A percentile compares a stretch with the other conserved stretches of the same genome.
Conservation (phyloP, 345 rosid genomes). For the Citrus glauca region DNA sequence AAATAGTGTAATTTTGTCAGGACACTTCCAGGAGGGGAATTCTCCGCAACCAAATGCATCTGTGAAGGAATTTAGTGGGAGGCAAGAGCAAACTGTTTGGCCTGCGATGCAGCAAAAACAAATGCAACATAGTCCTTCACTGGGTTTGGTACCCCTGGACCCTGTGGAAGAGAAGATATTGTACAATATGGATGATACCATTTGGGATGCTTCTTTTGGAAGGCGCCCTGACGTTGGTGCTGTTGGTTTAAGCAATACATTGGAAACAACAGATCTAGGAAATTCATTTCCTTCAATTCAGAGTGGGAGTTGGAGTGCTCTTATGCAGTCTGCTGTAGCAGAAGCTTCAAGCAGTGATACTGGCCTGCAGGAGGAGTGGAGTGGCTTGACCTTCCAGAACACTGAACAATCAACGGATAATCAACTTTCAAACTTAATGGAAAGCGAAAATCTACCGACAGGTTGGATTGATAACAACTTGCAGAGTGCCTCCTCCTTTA, state of each 20-base stretch:
- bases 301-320: slow-evolving; percentile 97
- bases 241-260: slow-evolving; percentile 40
- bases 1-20: slow-evolving; percentile 27
- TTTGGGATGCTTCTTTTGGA: slow-evolving; percentile 47
- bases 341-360: slow-evolving; percentile 77
- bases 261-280: slow-evolving; percentile 37
- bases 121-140: slow-evolving; percentile 28
- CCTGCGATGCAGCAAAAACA: slow-evolving; percentile 37
- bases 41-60: slow-evolving; percentile 25
- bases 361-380: slow-evolving; percentile 67
- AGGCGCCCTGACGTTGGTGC: slow-evolving; percentile 32
- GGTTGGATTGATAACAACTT: slow-evolving; percentile 45
- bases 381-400: slow-evolving; percentile 57
- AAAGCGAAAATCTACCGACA: slow-evolving; percentile 45
- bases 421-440: slow-evolving; percentile 39
- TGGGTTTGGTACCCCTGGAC: slow-evolving; percentile 57
- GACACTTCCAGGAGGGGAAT: slow-evolving; percentile 29
- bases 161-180: slow-evolving; percentile 81
- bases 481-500: slow-evolving; percentile 37
- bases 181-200: slow-evolving; percentile 61
- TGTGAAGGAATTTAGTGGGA: slow-evolving; percentile 29
- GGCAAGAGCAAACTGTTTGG: slow-evolving; percentile 44
- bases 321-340: slow-evolving; percentile 88
- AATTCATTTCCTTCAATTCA: slow-evolving; percentile 56
- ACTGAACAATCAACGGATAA: slow-evolving; percentile 44